Evolutionary conservation across 441 rosid genomes (phyloP), one percentile per base, ranked within the genome.

Genomic region (Macaranga tanarius): DNA sequence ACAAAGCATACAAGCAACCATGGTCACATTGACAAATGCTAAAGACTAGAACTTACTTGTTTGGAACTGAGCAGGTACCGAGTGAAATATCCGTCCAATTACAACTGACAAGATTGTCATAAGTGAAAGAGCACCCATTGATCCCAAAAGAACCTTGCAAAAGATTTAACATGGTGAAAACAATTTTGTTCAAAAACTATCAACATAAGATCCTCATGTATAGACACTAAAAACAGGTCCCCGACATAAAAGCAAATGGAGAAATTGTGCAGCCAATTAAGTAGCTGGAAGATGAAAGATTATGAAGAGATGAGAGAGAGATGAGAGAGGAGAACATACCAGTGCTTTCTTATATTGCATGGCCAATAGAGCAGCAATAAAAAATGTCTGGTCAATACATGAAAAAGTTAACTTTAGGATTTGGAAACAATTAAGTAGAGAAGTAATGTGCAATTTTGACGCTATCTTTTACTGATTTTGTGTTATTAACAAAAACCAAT

Each of bases 301-400:
- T 31, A 31, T 5, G 3, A 3, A 28, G 31, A 28, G 31, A 3
- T 28, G 3, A 28, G 1, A 31, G 38, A 31, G 38, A 31, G 38
- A 5, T 31, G 38, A 31, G 40, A 70, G 65, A 63, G 68, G 84
- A 80, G 78, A 80, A 70, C 81, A 59, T 95, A 95, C 99, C 98
- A 95, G 84, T 67, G 92, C 92, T 83, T 90, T 95, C 82, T 87
- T 84, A 60, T 95, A 95, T 80, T 95, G 99, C 98, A 95, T 95
- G 72, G 99, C 97, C 89, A 92, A 86, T 65, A 92, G 92, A 23
- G 95, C 98, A 76, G 97, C 99, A 75, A 91, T 90, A 75, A 95
- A 92, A 85, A 95, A 92, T 60, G 98, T 92, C 99, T 92, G 90
- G 70, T 58, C 74, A 81, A 71, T 64, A 74, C 48, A 83, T 65